Conservation (phyloP, 1,284 basidiomycete species). For the Uromyces viciae-fabae region DNA sequence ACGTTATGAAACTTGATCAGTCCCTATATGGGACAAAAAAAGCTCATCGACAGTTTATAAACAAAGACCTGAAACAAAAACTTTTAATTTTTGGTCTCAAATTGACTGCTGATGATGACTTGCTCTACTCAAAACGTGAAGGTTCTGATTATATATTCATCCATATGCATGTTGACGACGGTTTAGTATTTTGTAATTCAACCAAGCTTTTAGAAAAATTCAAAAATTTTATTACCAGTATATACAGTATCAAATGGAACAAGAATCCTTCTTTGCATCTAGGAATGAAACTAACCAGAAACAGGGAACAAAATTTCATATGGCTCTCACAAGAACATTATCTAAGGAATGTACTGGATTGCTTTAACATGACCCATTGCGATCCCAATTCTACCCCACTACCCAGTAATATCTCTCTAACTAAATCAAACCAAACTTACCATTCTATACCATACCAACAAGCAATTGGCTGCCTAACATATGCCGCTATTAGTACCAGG, state of each 20-base stretch:
- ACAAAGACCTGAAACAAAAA: not conserved
- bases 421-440: too few relatives aligned
- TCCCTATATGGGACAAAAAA: not conserved
- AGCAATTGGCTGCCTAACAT: not conserved
- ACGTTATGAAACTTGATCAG: not conserved
- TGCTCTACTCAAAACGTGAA: not conserved
- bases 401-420: not conserved
- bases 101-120: not conserved
- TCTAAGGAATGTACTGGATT: not conserved
- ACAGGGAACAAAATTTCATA: not conserved
- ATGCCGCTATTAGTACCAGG: not conserved
- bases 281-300: not conserved
- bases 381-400: not conserved
- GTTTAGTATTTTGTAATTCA: not conserved
- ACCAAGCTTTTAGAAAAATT: not conserved
- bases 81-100: not conserved
- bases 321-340: not conserved
- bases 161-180: not conserved
- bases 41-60: slow-evolving; percentile 5
- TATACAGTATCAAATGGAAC: not conserved
- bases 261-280: not conserved
- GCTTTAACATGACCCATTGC: not conserved
- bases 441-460: not conserved
- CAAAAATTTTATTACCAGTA: not conserved
- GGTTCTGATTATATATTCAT: not conserved